A percentile compares a stretch with the other conserved stretches of the same genome.
Conservation (phyloP, 177 flowering plant genomes). For the Vitis hybrid region DNA sequence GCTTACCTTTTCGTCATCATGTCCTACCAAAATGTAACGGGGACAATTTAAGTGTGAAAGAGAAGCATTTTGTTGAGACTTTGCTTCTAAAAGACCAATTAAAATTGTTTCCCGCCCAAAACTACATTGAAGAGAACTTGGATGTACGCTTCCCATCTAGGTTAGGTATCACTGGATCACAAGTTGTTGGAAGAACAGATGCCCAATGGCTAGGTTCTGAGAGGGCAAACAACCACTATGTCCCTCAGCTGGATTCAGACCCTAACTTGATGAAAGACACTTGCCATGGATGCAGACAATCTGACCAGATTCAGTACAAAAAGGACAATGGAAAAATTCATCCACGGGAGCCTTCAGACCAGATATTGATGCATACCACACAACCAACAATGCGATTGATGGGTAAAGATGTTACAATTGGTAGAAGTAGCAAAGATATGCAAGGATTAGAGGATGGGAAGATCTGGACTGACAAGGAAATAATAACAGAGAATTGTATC, state of each 20-base stretch:
- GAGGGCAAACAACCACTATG: conserved; percentile 13
- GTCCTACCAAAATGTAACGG: conserved; percentile 8
- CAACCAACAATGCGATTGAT: conserved; percentile 66
- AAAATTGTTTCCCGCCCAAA: conserved; percentile 26
- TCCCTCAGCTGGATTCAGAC: conserved; percentile 24
- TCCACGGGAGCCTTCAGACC: conserved; percentile 18
- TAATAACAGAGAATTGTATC: conserved; percentile 31
- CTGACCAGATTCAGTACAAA: conserved; percentile 25
- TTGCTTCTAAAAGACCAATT: conserved; percentile 21
- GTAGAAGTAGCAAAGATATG: conserved; percentile 32
- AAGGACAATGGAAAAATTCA: conserved; percentile 15
- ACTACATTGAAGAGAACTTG: conserved; percentile 12
- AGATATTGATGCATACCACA: conserved; percentile 10
- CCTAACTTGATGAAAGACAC: conserved; percentile 22
- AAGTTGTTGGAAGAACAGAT: conserved; percentile 20
- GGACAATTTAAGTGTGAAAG: conserved; percentile 15
- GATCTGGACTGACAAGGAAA: conserved; percentile 49
- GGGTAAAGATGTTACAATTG: conserved; percentile 71
- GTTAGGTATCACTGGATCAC: conserved; percentile 17
- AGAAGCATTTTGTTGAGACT: conserved; percentile 19
- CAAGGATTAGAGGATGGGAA: conserved; percentile 34
- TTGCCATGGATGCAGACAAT: conserved; percentile 12
- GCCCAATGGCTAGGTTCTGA: conserved; percentile 10
- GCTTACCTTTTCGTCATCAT: conserved; percentile 18
- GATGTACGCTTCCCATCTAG: conserved; percentile 20